phyloP scores from a whole-genome alignment of 2,329 filamentous ascomycete genomes.

The Cytospora piceicola region DNA sequence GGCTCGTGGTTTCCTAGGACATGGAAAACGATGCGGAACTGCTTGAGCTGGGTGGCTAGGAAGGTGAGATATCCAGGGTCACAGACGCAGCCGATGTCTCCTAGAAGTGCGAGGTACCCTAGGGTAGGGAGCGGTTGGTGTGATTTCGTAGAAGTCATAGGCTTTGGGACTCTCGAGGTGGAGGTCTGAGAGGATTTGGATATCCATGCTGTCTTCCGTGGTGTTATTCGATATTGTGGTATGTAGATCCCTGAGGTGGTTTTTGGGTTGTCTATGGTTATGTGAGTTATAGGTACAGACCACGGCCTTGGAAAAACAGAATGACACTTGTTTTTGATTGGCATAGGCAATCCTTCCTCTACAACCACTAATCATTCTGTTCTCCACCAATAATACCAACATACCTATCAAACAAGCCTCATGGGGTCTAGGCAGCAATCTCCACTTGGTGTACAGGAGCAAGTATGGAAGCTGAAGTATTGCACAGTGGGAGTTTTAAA shows the following conservation, averaged over 20 bases:
- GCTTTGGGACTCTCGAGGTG: constrained; percentile 55
- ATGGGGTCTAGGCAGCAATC: too few relatives aligned
- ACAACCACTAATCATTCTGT: too few relatives aligned
- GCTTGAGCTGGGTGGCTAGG: constrained; percentile 49
- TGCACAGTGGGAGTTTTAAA: too few relatives aligned
- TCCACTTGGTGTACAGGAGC: not conserved
- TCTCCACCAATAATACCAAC: too few relatives aligned
- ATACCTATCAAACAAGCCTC: too few relatives aligned
- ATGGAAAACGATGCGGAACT: constrained; percentile 55
- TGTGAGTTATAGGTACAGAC: too few relatives aligned
- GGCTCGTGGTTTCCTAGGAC: constrained; percentile 62
- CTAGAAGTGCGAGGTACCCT: constrained; percentile 58
- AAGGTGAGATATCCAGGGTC: constrained; percentile 43
- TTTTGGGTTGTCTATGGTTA: too few relatives aligned
- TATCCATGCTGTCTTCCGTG: constrained; percentile 29
- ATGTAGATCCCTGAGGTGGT: too few relatives aligned
- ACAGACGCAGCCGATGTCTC: constrained; percentile 55
- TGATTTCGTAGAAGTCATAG: constrained; percentile 56
- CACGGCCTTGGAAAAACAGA: too few relatives aligned
- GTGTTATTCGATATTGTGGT: not conserved
- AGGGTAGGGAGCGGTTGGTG: constrained; percentile 51
- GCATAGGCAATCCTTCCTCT: too few relatives aligned
- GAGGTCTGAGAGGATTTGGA: constrained; percentile 61
- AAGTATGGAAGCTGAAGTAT: not conserved
- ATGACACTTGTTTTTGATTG: too few relatives aligned